phyloP scores from a whole-genome alignment of 179 eudicot genomes.

The Camellia oleifera region DNA sequence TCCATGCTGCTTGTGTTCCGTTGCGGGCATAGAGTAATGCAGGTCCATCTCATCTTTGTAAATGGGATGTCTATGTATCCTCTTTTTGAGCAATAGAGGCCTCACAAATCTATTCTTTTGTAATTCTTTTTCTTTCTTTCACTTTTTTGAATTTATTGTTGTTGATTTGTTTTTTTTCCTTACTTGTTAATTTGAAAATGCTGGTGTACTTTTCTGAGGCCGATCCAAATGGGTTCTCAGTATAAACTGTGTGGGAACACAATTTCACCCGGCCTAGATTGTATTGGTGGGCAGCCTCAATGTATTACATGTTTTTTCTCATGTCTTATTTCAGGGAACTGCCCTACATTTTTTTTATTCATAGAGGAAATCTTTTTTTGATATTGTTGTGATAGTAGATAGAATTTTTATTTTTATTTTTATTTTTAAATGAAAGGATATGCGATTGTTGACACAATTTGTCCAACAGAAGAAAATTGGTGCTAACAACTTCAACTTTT shows the following conservation, averaged over 20 bases:
- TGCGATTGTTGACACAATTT: not conserved
- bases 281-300: slow-evolving; percentile 9
- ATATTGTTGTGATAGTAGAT: not conserved
- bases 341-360: not conserved
- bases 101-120: not conserved
- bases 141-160: not conserved
- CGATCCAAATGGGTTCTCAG: slow-evolving; percentile 20
- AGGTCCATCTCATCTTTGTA: not conserved
- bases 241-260: not conserved
- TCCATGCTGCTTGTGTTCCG: slow-evolving; percentile 18
- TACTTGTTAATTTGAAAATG: not conserved
- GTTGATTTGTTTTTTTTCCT: not conserved
- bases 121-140: not conserved
- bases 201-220: not conserved
- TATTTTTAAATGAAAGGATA: not conserved
- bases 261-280: slow-evolving; percentile 23
- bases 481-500: not conserved
- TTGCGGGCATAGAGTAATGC: slow-evolving; percentile 16
- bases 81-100: not conserved
- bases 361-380: too few relatives aligned
- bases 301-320: slow-evolving; percentile 9
- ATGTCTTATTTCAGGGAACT: not conserved
- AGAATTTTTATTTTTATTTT: too few relatives aligned
- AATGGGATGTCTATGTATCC: slow-evolving; percentile 4
- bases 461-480: too few relatives aligned